Conservation (phyloP, 2,329 filamentous ascomycete genomes). For the Colletotrichum filicis region DNA sequence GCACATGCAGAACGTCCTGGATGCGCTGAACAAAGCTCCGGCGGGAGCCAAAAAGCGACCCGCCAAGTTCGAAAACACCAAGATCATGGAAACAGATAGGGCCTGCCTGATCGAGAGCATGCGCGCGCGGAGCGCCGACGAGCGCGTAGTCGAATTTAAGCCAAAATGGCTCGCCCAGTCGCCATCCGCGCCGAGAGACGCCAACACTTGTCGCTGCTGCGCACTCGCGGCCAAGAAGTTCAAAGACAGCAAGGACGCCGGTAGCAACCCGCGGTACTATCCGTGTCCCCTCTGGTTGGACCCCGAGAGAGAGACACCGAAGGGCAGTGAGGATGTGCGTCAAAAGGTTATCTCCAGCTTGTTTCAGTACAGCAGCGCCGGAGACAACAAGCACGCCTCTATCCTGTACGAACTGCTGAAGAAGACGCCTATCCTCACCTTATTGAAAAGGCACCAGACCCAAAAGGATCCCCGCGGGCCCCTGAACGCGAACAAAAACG, state of each 20-base stretch:
- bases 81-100: neutral
- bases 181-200: slow-evolving; percentile 71
- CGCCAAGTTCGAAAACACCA: slow-evolving; percentile 52
- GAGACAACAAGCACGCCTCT: slow-evolving; percentile 16
- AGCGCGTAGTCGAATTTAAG: slow-evolving; percentile 76
- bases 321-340: slow-evolving; percentile 1
- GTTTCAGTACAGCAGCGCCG: slow-evolving; percentile 10
- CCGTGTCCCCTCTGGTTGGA: slow-evolving; percentile 35
- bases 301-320: neutral
- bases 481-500: slow-evolving; percentile 51
- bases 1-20: slow-evolving; percentile 55
- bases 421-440: neutral
- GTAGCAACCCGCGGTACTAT: slow-evolving; percentile 24
- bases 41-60: slow-evolving; percentile 9
- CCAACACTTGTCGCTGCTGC: slow-evolving; percentile 79
- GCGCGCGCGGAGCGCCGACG: slow-evolving; percentile 49
- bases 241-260: slow-evolving; percentile 31
- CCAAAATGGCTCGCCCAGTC: slow-evolving; percentile 87
- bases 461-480: slow-evolving; percentile 56
- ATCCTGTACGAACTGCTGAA: slow-evolving; percentile 17
- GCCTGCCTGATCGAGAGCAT: slow-evolving; percentile 80
- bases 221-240: slow-evolving; percentile 62
- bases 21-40: slow-evolving; percentile 14
- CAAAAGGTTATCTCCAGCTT: slow-evolving; percentile 7
- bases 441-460: slow-evolving; percentile 44